Evolutionary conservation across 257 asterid genomes (phyloP), one percentile per base, ranked within the genome.

Genomic region (Solanum commersonii): DNA sequence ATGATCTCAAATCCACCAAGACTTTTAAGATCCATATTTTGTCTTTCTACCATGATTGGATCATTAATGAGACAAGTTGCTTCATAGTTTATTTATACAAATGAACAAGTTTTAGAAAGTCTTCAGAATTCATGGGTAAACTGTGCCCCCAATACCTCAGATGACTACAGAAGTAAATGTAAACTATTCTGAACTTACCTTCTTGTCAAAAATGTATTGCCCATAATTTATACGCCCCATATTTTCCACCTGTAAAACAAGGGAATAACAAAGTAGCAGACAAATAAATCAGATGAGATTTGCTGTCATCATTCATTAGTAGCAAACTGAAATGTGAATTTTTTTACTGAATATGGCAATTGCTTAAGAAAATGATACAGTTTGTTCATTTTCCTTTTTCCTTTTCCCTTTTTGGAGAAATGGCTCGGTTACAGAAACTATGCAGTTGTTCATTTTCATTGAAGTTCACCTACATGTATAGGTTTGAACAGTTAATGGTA

Each of bases 181-280:
- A 86, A 49, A 33, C 10, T 38, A 86, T 33, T 40, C 68, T 29
- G 33, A 44, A 72, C 90, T 91, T 89, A 97, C 99, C 99, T 97
- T 96, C 90, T 92, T 92, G 92, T 96, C 99, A 79, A 93, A 95
- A 18, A 93, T 71, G 87, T 95, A 95, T 10, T 87, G 90, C 70
- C 99, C 99, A 85, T 97, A 94, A 89, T 97, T 97, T 90, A 97
- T 88, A 79, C 95, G 99, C 8, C 99, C 99, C 99, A 97, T 95
- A 93, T 97, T 97, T 90, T 97, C 99, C 52, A 97, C 98, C 99
- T 97, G 90, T 59, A 91, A 86, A 87, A 82, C 85, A 29, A 84
- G 72, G 72, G 88, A 74, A 85, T 89, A 74, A 76, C 67, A 35
- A 65, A 84, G 87, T 25, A 81, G 44, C 38, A 78, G 59, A 44